Percentiles rank a stretch among this genome's conserved stretches.
Evolutionary conservation across 106 monocot species (phyloP).

Genomic region (Dioscorea alata): DNA sequence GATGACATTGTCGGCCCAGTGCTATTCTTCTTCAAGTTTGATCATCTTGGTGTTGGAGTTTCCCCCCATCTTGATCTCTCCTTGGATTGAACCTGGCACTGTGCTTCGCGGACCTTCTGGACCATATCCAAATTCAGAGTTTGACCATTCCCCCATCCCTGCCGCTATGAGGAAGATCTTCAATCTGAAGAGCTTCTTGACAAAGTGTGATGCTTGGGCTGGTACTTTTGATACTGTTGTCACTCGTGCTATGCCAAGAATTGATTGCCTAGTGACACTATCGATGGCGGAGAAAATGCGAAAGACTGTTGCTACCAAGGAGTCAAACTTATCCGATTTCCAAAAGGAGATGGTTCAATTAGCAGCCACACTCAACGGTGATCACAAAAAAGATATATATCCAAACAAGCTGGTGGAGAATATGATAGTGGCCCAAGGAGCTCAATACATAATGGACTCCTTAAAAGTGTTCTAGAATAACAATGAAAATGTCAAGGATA

Average conservation of each 20-base stretch:
- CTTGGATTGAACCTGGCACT: conserved; percentile 78
- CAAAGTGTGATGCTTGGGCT: conserved; percentile 80
- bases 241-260: conserved; percentile 49
- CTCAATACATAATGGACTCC: conserved; percentile 43
- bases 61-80: conserved; percentile 76
- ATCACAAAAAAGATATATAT: conserved; percentile 39
- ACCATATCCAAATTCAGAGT: conserved; percentile 58
- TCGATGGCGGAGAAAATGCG: conserved; percentile 63
- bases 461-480: conserved; percentile 36
- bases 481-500: neutral
- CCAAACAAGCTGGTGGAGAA: conserved; percentile 47
- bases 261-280: conserved; percentile 72
- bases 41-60: conserved; percentile 84
- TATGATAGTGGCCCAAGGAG: conserved; percentile 69
- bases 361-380: conserved; percentile 67
- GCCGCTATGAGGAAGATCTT: conserved; percentile 91
- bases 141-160: conserved; percentile 88
- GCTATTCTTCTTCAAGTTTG: conserved; percentile 74
- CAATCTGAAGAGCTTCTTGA: conserved; percentile 60
- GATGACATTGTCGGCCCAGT: conserved; percentile 65
- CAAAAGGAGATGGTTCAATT: conserved; percentile 74
- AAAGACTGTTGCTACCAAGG: conserved; percentile 29
- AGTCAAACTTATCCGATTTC: conserved; percentile 43
- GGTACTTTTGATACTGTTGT: conserved; percentile 79
- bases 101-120: conserved; percentile 65